Base-by-base conservation (phyloP, 2,329 filamentous ascomycete genomes). In the Chalara sp. region DNA sequence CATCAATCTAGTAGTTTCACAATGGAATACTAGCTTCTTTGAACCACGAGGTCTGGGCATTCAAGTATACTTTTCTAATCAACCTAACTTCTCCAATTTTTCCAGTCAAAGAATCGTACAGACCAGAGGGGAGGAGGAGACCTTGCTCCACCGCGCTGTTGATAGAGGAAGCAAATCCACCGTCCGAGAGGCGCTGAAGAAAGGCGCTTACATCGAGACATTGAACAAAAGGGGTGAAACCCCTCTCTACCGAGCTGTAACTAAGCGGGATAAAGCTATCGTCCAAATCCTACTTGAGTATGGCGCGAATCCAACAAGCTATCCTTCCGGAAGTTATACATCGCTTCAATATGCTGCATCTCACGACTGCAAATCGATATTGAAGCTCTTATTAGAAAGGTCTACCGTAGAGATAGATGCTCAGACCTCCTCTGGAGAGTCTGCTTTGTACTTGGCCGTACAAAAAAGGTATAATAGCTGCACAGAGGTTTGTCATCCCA, bases 1-100 rank as follows among this genome's bases (percentile, higher is more conserved):
- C 8, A 49, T 70, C 10, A 69, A 74, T 13, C 65, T 65, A 0
- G 74, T 72, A 0, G 66, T 76, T 0, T 62, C 67, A 41, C 74
- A 80, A 56, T 81, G 78, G 79, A 81, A 81, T 55, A 68, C 71
- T 5, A 72, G 72, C 6, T 81, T 81, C 63, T 82, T 81, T 52
- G 64, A 57, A 1, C 76, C 74, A 1, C 68, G 78, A 11, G 72
- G 73, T 10, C 64, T 81, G 11, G 63, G 58, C 4, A 66, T 81
- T 10, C 44, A 50, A 32, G 42, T 47, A 45, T 40, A 50, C 30
- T 30, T 50, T 29, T 33, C 46, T 7, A 30, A 12, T 13, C 31
- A 11, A 8, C 35, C 35, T 39, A 39, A 10, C 10, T 12, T 43
- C 40, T 43, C 40, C 13, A 43, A 12, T 43, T 7, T 12, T 7